A percentile compares a stretch with the other conserved stretches of the same genome.
Evolutionary conservation across 2,329 filamentous ascomycete species (phyloP).

Genomic region (Paramyrothecium roridum): DNA sequence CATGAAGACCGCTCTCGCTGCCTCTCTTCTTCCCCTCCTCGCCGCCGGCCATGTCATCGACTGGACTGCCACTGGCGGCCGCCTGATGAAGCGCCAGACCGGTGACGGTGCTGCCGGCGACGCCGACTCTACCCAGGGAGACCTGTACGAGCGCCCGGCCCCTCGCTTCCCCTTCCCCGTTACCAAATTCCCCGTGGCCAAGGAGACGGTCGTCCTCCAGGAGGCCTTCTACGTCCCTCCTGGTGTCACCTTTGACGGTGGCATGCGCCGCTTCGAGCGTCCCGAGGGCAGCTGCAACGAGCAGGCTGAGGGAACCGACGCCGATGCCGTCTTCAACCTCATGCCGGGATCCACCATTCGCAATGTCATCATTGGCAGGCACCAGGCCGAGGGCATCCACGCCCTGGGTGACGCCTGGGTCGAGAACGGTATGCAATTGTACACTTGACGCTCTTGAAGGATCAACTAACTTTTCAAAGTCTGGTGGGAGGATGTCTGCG

Average conservation of each 20-base stretch:
- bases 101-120: constrained; percentile 18
- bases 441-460: background rate
- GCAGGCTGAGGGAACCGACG: constrained; percentile 38
- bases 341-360: constrained; percentile 29
- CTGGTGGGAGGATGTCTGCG: constrained; percentile 26
- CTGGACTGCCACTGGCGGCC: constrained; percentile 5
- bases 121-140: constrained; percentile 19
- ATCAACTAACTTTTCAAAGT: constrained; percentile 7
- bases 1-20: constrained; percentile 19
- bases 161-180: constrained; percentile 24
- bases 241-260: constrained; percentile 27
- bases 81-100: constrained; percentile 16
- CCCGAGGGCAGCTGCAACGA: constrained; percentile 37
- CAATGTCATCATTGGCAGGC: constrained; percentile 35
- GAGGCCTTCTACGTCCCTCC: constrained; percentile 26
- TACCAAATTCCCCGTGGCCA: constrained; percentile 22
- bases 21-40: constrained; percentile 15
- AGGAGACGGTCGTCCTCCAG: constrained; percentile 21
- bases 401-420: constrained; percentile 25
- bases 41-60: constrained; percentile 11
- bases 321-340: constrained; percentile 36
- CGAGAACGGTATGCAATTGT: constrained; percentile 17
- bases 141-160: constrained; percentile 19
- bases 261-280: constrained; percentile 34
- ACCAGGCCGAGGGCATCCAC: constrained; percentile 29